A percentile compares a stretch with the other conserved stretches of the same genome.
These are phyloP conservation scores for Penicillium paxilli DNA, from an alignment of 495 filamentous ascomycete genomes.

Conservation along the genomic window DNA sequence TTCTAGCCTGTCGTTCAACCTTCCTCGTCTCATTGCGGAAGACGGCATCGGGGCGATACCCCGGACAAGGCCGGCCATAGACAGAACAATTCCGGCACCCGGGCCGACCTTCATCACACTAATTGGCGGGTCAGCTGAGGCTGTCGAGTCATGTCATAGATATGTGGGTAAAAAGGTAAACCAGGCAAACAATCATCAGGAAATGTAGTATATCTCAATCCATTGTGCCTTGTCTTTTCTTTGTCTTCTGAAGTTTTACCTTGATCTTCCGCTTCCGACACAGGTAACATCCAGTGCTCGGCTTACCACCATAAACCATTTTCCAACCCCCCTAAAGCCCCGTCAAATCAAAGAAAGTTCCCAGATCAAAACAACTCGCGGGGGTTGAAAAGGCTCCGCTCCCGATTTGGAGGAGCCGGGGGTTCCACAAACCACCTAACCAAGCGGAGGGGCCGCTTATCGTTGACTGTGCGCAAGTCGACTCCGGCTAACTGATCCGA, in stretches of 20 bases:
- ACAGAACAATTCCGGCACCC: conserved; percentile 42
- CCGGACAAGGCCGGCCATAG: conserved; percentile 45
- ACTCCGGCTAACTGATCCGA: conserved; percentile 22
- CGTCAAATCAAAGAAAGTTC: not conserved
- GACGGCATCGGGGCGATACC: conserved; percentile 40
- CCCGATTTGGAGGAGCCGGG: not conserved
- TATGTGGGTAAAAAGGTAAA: not conserved
- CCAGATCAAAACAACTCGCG: not conserved
- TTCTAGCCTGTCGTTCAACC: conserved; percentile 29
- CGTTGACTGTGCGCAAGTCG: conserved; percentile 12
- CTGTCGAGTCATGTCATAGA: not conserved
- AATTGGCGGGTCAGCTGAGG: not conserved
- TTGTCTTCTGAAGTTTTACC: too few relatives aligned
- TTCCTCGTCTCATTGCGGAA: conserved; percentile 43
- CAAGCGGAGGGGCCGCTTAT: conserved; percentile 5
- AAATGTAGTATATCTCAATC: not conserved
- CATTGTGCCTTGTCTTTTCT: not conserved
- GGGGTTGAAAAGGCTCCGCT: conserved; percentile 2
- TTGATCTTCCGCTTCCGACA: conserved; percentile 52
- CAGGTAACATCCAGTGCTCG: conserved; percentile 48
- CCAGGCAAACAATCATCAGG: not conserved
- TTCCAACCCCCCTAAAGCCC: conserved; percentile 8
- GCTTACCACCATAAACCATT: conserved; percentile 50
- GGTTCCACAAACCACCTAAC: conserved; percentile 19
- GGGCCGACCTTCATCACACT: conserved; percentile 48